Evolutionary conservation across 495 filamentous ascomycete species (phyloP), one percentile per base, ranked within the genome.

Genomic region (Tuber magnatum): DNA sequence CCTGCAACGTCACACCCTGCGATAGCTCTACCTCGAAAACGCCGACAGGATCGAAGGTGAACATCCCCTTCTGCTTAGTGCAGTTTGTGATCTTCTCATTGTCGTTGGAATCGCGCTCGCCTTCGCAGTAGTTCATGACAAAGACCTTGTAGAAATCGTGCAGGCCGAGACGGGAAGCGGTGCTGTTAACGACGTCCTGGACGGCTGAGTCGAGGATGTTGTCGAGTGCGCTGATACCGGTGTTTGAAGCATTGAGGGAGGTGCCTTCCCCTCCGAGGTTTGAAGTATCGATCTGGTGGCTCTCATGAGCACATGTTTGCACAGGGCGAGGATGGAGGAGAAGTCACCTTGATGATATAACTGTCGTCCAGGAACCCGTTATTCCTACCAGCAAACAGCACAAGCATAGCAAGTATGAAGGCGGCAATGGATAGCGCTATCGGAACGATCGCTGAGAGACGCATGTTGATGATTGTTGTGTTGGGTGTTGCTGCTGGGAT

Each of bases 121-220:
- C 78, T 39, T 78, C 72, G 56, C 81, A 82, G 73, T 76, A 82
- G 38, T 76, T 82, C 71, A 75, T 81, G 3, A 80, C 70, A 24
- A 83, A 73, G 20, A 77, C 77, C 61, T 51, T 73, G 71, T 83
- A 83, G 68, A 76, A 76, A 40, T 83, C 80, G 38, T 74, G 70
- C 32, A 83, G 44, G 9, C 81, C 81, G 38, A 83, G 80, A 8
- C 14, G 3, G 16, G 72, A 44, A 41, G 80, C 81, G 2, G 77
- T 69, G 16, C 80, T 76, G 12, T 80, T 43, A 35, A 82, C 48
- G 7, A 82, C 18, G 18, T n/a, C 20, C n/a, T 38, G n/a, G 46
- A 71, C 2, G 68, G 78, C 6, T 18, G 69, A 43, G 6, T 56
- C 24, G 51, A 72, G 20, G 32, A 69, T 22, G 20, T 74, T 71